Percentiles rank a stretch among this genome's conserved stretches.
phyloP scores from a whole-genome alignment of 345 rosid genomes.

The Cardamine resedifolia region DNA sequence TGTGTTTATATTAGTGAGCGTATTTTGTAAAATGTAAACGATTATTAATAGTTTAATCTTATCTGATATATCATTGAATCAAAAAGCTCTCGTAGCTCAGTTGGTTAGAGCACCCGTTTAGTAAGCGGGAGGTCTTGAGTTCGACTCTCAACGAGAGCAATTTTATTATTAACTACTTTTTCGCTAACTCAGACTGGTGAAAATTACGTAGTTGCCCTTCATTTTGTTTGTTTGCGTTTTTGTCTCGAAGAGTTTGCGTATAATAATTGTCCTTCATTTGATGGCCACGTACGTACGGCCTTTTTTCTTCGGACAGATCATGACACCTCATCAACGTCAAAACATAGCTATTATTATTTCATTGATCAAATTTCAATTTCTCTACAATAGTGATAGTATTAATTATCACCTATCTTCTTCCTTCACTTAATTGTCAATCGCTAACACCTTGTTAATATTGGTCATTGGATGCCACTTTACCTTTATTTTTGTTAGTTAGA shows the following conservation, averaged over 20 bases:
- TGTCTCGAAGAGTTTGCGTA: not conserved
- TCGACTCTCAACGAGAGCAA: not conserved
- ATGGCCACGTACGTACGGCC: not conserved
- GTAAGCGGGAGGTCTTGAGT: constrained; percentile 87
- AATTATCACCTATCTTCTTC: not conserved
- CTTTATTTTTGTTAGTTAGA: not conserved
- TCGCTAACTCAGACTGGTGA: too few relatives aligned
- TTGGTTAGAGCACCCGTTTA: constrained; percentile 99
- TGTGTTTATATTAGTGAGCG: not conserved
- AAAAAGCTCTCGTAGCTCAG: constrained; percentile 90
- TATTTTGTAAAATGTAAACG: too few relatives aligned
- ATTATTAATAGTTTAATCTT: too few relatives aligned
- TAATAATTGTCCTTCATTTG: not conserved
- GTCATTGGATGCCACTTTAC: not conserved
- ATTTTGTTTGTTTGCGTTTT: not conserved
- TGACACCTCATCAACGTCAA: not conserved
- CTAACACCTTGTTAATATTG: not conserved
- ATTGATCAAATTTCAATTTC: not conserved
- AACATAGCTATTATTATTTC: not conserved
- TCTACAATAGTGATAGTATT: not conserved
- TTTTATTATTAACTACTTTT: not conserved
- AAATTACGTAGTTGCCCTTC: not conserved
- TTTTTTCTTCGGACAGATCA: not conserved
- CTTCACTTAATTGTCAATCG: not conserved
- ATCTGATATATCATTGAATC: fast-evolving